Base-by-base conservation (phyloP, 306 rosid species). In the Styphnolobium japonicum region DNA sequence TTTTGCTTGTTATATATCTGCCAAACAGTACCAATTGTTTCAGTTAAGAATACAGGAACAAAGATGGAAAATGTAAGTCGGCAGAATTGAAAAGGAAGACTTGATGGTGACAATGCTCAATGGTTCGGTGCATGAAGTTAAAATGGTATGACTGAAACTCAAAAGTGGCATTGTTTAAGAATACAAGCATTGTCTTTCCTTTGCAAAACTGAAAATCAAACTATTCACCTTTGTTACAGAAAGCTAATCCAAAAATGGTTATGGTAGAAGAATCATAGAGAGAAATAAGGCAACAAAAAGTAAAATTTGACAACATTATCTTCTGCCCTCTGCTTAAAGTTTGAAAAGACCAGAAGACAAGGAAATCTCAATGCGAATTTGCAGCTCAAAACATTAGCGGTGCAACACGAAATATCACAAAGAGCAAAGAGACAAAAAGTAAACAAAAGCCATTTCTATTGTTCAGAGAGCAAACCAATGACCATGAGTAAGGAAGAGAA, bases 111-210 rank as follows among this genome's bases (percentile, higher is more conserved):
- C 74, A 89, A 77, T 70, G 72, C 58, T 78, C 75, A 84, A 69
- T 69, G 83, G 73, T 43, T 34, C 67, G 33, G 81, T 82, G 82
- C 81, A 83, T 84, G 51, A 84, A 75, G 88, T 62, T 36, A 62
- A 77, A 45, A 78, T 52, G 39, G 75, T 80, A 84, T 2, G 67
- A 66, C 66, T 40, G 80, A 85, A 86, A 53, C 19, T 36, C 43
- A 75, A 65, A 74, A 42, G 80, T 63, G 43, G 60, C 77, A 78
- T 85, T 56, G 76, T 87, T 86, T 64, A 76, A 81, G 85, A 80
- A 77, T 76, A 74, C 79, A 84, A 86, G 72, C 85, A 84, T 84
- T 81, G 85, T 89, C 85, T 79, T 84, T 89, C 53, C 48, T 84
- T 79, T 52, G 90, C 84, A 81, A 79, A 81, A 82, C 83, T 78